Percentiles rank a stretch among this genome's conserved stretches.
Conservation (phyloP, 1,284 basidiomycete genomes). For the Taiwanofungus camphoratus region DNA sequence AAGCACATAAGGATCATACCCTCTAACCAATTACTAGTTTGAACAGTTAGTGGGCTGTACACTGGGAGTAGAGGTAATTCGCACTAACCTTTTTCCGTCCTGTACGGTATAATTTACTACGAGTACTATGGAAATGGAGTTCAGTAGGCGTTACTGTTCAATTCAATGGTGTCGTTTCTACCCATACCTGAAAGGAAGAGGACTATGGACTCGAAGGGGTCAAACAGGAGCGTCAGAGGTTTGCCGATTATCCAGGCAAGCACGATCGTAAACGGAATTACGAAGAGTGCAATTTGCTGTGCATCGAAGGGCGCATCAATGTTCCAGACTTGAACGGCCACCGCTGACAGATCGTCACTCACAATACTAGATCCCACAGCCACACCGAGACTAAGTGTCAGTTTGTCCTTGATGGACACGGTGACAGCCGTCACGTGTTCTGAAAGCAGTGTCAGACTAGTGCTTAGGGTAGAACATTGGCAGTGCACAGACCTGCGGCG, state of each 20-base stretch:
- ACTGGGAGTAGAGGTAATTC: not conserved
- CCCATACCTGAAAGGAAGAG: constrained; percentile 32
- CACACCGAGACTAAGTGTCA: constrained; percentile 71
- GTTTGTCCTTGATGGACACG: constrained; percentile 80
- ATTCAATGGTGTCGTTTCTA: not conserved
- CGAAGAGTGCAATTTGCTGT: constrained; percentile 84
- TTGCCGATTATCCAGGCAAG: constrained; percentile 63
- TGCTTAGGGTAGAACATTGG: not conserved
- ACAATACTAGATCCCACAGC: constrained; percentile 91
- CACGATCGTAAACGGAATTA: constrained; percentile 69
- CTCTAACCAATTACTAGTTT: constrained; percentile 27
- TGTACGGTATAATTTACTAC: constrained; percentile 30
- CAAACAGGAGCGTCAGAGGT: constrained; percentile 59
- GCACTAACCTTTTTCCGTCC: constrained; percentile 24
- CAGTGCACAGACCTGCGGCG: constrained; percentile 52
- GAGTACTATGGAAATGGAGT: constrained; percentile 18
- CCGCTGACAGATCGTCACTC: too few species aligned
- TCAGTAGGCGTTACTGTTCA: constrained; percentile 17
- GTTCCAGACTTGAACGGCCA: too few species aligned
- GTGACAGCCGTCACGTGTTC: constrained; percentile 88
- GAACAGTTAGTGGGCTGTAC: constrained; percentile 6
- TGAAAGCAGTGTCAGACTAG: constrained; percentile 14
- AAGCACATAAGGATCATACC: constrained; percentile 51
- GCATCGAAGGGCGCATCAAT: constrained; percentile 11
- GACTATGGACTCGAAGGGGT: constrained; percentile 62